Evolutionary conservation across 2,329 filamentous ascomycete genomes (phyloP).

Genomic region (Corynespora cassiicola): DNA sequence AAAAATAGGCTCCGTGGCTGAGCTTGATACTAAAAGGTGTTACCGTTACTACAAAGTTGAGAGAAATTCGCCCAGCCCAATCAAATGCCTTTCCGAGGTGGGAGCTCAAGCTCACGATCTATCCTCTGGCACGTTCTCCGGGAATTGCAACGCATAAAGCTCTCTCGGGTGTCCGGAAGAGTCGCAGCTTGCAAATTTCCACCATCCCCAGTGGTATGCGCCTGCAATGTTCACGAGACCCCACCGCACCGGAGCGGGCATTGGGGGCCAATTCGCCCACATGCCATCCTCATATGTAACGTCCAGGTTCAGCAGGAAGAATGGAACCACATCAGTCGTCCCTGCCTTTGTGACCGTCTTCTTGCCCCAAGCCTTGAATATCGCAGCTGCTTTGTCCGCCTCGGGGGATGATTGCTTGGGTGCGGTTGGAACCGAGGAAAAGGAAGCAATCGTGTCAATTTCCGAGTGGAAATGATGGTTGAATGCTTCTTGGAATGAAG

Average conservation of each 20-base stretch:
- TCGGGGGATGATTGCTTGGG: constrained; percentile 54
- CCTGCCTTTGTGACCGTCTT: constrained; percentile 68
- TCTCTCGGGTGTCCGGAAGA: constrained; percentile 59
- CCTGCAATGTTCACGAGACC: constrained; percentile 65
- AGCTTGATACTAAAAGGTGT: no score
- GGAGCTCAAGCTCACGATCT: no score
- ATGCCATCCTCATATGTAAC: constrained; percentile 63
- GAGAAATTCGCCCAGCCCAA: no score
- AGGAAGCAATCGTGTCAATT: constrained; percentile 37
- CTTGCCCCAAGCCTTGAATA: constrained; percentile 69
- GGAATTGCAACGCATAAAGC: constrained; percentile 54
- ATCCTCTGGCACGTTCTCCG: constrained; percentile 2
- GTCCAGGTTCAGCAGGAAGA: constrained; percentile 70
- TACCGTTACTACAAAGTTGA: no score
- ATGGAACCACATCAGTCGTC: constrained; percentile 66
- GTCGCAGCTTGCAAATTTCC: constrained; percentile 71
- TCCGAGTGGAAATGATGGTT: constrained; percentile 41
- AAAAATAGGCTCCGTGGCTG: no score
- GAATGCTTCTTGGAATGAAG: constrained; percentile 32
- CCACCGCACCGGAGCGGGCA: constrained; percentile 67
- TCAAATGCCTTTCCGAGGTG: no score
- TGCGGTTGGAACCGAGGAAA: constrained; percentile 57
- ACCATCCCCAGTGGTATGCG: constrained; percentile 63
- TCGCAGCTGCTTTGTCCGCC: constrained; percentile 52
- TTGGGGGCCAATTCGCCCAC: constrained; percentile 70